Conservation (phyloP, 495 filamentous ascomycete genomes). For the Penicillium chermesinum region DNA sequence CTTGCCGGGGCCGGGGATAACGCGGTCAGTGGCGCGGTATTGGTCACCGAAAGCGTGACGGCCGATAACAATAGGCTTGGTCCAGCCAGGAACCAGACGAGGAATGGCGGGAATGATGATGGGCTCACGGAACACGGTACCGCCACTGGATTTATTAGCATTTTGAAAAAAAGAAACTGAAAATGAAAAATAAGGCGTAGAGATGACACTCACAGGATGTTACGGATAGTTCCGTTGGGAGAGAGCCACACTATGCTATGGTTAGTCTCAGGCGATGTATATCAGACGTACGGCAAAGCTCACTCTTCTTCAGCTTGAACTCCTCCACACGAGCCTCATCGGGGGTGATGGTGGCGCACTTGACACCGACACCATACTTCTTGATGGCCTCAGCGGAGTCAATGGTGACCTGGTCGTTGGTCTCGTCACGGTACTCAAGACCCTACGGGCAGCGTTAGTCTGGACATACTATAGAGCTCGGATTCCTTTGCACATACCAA, state of each 20-base stretch:
- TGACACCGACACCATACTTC: conserved; percentile 97
- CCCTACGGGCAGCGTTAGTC: conserved; percentile 42
- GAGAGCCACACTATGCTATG: conserved; percentile 82
- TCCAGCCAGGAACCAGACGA: conserved; percentile 92
- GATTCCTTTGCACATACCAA: conserved; percentile 46
- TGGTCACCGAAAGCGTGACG: conserved; percentile 98
- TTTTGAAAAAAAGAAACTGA: not conserved
- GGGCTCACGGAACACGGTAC: conserved; percentile 96
- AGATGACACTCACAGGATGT: conserved; percentile 57
- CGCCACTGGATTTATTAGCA: conserved; percentile 50
- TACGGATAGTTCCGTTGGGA: conserved; percentile 97
- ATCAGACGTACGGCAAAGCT: conserved; percentile 13
- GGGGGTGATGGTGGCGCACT: conserved; percentile 98
- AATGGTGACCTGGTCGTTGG: conserved; percentile 89
- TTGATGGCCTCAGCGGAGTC: conserved; percentile 96
- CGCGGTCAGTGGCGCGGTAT: conserved; percentile 89
- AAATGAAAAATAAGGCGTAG: not conserved
- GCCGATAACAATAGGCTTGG: conserved; percentile 96
- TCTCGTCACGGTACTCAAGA: conserved; percentile 90
- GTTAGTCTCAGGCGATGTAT: conserved; percentile 15
- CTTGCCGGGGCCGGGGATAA: conserved; percentile 75
- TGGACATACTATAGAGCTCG: conserved; percentile 4
- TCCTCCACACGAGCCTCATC: conserved; percentile 95
- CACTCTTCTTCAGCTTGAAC: conserved; percentile 97
- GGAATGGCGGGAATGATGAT: conserved; percentile 93